Percentiles rank a stretch among this genome's conserved stretches.
phyloP scores from a whole-genome alignment of 371 early-diverging fungal species.

The Entomophthora muscae region DNA sequence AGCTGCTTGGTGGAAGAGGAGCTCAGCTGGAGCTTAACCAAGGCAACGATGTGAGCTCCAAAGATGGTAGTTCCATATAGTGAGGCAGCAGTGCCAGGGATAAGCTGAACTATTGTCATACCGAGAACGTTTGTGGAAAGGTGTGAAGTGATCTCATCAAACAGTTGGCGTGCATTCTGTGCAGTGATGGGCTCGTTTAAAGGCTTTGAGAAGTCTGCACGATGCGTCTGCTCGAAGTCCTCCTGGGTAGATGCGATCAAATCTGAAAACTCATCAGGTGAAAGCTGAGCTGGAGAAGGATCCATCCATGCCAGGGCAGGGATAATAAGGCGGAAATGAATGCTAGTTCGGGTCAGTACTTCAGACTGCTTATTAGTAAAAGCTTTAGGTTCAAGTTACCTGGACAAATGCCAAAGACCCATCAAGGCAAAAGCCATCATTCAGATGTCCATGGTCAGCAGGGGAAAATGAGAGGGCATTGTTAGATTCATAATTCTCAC shows the following conservation, averaged over 20 bases:
- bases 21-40: not conserved
- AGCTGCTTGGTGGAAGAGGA: not conserved
- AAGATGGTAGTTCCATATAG: not conserved
- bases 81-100: not conserved
- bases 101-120: not conserved
- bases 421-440: not conserved
- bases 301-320: not conserved
- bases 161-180: not conserved
- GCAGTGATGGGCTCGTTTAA: not conserved
- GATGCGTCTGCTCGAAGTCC: not conserved
- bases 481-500: not conserved
- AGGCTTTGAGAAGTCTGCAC: not conserved
- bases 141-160: not conserved
- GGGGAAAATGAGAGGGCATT: not conserved
- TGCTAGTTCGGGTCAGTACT: not conserved
- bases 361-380: not conserved
- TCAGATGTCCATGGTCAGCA: not conserved
- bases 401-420: not conserved
- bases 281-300: not conserved
- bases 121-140: not conserved
- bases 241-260: not conserved
- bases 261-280: not conserved
- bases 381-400: not conserved
- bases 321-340: not conserved
- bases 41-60: not conserved